These are phyloP conservation scores for Thielaviopsis ethacetica DNA, from an alignment of 2,329 filamentous ascomycete species.

Conservation along the genomic window DNA sequence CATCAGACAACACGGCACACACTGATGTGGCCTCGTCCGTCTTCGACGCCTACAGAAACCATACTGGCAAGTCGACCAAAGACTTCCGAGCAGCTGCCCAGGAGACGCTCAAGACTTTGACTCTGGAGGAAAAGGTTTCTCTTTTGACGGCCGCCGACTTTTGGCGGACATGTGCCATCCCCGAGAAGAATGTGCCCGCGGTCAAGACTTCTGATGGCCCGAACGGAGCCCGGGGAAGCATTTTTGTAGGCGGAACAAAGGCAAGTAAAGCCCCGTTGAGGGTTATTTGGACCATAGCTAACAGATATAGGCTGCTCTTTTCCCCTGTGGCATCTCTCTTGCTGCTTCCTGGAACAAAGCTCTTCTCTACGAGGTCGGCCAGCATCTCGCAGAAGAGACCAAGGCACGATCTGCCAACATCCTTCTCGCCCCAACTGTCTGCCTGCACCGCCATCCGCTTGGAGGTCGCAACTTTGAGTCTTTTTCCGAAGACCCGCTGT, in stretches of 20 bases:
- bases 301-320: slow-evolving; percentile 46
- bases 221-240: slow-evolving; percentile 51
- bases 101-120: slow-evolving; percentile 20
- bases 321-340: slow-evolving; percentile 64
- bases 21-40: neutral
- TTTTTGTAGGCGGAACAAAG: slow-evolving; percentile 52
- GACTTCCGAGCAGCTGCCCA: neutral
- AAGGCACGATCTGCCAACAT: slow-evolving; percentile 60
- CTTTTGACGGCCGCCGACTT: slow-evolving; percentile 48
- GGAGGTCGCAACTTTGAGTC: slow-evolving; percentile 81
- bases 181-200: slow-evolving; percentile 44
- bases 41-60: neutral
- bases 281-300: slow-evolving; percentile 2
- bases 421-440: slow-evolving; percentile 61
- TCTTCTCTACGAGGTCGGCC: slow-evolving; percentile 51
- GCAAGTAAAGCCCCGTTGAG: slow-evolving; percentile 19
- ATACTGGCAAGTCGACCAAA: neutral
- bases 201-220: slow-evolving; percentile 54
- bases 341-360: slow-evolving; percentile 66
- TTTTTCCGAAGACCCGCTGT: slow-evolving; percentile 65
- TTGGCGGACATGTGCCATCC: slow-evolving; percentile 51
- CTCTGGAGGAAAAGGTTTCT: slow-evolving; percentile 44
- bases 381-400: slow-evolving; percentile 53
- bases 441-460: slow-evolving; percentile 66
- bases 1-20: neutral